Percentiles rank a stretch among this genome's conserved stretches.
phyloP scores from a whole-genome alignment of 805 yeast species.

The Candida tallmaniae region DNA sequence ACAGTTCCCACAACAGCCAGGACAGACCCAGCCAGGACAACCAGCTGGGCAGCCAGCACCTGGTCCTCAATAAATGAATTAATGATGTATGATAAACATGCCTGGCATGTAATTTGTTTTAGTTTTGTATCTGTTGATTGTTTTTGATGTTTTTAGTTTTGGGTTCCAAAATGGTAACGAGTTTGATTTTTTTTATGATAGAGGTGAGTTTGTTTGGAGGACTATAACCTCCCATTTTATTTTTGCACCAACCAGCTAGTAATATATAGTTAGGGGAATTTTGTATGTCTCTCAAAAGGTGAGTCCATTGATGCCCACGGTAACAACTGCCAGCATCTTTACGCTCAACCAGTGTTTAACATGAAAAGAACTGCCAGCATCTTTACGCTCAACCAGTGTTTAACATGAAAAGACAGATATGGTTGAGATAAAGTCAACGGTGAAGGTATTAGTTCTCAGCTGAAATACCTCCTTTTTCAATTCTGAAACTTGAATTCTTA shows the following conservation, averaged over 20 bases:
- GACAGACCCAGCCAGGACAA: slow-evolving; percentile 6
- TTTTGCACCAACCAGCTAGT: neutral
- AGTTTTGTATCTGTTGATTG: neutral
- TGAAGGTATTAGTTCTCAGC: too few relatives aligned
- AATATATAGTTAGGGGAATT: too few relatives aligned
- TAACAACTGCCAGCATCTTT: too few relatives aligned
- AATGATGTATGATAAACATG: neutral
- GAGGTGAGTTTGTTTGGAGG: slow-evolving; percentile 2
- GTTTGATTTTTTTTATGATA: slow-evolving; percentile 1
- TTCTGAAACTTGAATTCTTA: too few relatives aligned
- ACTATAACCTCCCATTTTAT: slow-evolving; percentile 1
- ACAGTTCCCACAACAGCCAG: slow-evolving; percentile 13
- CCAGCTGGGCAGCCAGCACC: slow-evolving; percentile 5
- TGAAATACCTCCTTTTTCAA: too few relatives aligned
- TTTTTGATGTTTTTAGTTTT: slow-evolving; percentile 1
- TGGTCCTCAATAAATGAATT: slow-evolving; percentile 1
- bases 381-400: too few relatives aligned
- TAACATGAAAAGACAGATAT: neutral
- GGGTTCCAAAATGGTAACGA: neutral
- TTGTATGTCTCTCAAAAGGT: too few relatives aligned
- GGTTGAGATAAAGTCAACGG: neutral
- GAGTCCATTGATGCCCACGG: too few relatives aligned
- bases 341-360: too few relatives aligned
- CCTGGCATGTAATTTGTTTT: neutral
- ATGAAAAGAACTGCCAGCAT: too few relatives aligned